Percentiles rank a stretch among this genome's conserved stretches.
phyloP scores from a whole-genome alignment of 2,329 filamentous ascomycete species.

The Penicillium griseofulvum region DNA sequence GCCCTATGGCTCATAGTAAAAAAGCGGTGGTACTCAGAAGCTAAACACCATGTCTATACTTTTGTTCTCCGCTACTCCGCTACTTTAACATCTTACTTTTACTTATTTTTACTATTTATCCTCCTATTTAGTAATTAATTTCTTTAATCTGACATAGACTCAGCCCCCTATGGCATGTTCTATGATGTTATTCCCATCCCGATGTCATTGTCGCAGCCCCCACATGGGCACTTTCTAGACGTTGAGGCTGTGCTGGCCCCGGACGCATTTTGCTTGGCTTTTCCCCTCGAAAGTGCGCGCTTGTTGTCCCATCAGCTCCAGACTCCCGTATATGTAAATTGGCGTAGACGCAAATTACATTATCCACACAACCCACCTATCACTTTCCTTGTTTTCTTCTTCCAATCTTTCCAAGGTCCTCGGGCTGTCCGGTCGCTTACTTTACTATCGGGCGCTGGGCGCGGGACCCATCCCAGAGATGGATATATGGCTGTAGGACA shows the following conservation, averaged over 20 bases:
- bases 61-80: conserved; percentile 1
- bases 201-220: background rate
- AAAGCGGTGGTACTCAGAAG: conserved; percentile 1
- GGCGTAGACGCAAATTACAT: background rate
- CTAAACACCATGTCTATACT: background rate
- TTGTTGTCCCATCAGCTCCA: background rate
- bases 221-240: background rate
- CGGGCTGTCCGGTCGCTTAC: background rate
- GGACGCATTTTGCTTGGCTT: conserved; percentile 3
- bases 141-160: background rate
- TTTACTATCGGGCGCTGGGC: background rate
- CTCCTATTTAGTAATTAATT: background rate
- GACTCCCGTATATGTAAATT: background rate
- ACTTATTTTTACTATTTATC: background rate
- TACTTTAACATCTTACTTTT: background rate
- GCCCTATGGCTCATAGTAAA: conserved; percentile 8
- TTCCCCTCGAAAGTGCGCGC: background rate
- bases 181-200: background rate
- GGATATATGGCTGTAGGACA: background rate
- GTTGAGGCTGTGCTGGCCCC: conserved; percentile 10
- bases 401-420: too few species aligned
- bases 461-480: background rate
- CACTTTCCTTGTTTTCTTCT: background rate
- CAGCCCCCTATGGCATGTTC: background rate
- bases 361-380: background rate